Evolutionary conservation across 257 asterid genomes (phyloP).

Genomic region (Paulownia fortunei): DNA sequence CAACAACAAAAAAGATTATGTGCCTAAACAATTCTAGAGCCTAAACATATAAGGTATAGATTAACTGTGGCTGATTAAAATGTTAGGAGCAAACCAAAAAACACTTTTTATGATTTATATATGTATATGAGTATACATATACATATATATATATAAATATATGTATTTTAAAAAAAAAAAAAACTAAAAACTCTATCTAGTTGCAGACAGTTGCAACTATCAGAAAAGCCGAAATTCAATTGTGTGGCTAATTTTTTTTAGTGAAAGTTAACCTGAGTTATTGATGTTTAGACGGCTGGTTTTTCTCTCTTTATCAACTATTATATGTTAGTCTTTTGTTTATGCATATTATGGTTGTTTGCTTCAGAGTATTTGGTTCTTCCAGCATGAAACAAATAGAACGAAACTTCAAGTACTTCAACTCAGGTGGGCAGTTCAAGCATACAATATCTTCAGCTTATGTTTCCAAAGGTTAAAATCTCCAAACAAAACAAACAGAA

Average conservation of each 20-base stretch:
- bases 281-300: not conserved
- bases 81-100: not conserved
- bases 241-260: not conserved
- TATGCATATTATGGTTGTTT: constrained; percentile 4
- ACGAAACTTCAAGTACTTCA: constrained; percentile 15
- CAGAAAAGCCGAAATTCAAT: not conserved
- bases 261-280: not conserved
- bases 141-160: too few relatives aligned
- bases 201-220: not conserved
- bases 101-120: not conserved
- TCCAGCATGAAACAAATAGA: constrained; percentile 7
- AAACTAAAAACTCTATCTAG: not conserved
- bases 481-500: not conserved
- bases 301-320: not conserved
- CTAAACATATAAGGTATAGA: not conserved
- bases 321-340: not conserved
- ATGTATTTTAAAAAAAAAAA: too few relatives aligned
- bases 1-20: not conserved
- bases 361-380: not conserved
- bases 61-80: not conserved
- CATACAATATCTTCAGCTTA: constrained; percentile 2
- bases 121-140: too few relatives aligned
- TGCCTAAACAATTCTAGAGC: not conserved
- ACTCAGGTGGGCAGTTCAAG: not conserved
- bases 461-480: not conserved